Conservation (phyloP, 768 basidiomycete genomes). For the Lentinula raphanica region DNA sequence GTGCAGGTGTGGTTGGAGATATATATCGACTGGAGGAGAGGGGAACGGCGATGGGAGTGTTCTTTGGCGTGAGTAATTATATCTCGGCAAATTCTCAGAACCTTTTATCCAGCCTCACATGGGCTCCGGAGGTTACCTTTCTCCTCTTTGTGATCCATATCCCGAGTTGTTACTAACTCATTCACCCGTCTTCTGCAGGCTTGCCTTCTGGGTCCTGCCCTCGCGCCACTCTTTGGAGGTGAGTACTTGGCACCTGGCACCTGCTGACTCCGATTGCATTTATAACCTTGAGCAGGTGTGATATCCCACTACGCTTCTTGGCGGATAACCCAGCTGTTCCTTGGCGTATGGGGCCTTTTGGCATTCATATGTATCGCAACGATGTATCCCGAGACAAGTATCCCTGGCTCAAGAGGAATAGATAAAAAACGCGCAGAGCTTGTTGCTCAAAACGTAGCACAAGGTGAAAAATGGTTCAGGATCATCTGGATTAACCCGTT, state of each 20-base stretch:
- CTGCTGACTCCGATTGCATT: neutral
- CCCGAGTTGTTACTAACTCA: neutral
- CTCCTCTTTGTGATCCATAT: no score
- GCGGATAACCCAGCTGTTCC: conserved; percentile 48
- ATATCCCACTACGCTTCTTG: conserved; percentile 60
- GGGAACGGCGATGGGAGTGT: conserved; percentile 54
- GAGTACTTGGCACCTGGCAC: neutral
- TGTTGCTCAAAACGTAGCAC: conserved; percentile 8
- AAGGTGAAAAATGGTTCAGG: conserved; percentile 5
- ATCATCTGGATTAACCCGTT: conserved; percentile 59
- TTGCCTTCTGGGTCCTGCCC: conserved; percentile 50
- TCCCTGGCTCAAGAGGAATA: conserved; percentile 51
- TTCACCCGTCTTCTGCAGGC: conserved; percentile 28
- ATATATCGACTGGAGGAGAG: conserved; percentile 63
- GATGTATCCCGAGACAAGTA: conserved; percentile 64
- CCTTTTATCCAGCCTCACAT: neutral
- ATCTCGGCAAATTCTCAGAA: neutral
- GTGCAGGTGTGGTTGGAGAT: conserved; percentile 57
- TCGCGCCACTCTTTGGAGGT: conserved; percentile 60
- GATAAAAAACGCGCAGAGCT: conserved; percentile 33
- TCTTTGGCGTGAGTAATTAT: conserved; percentile 38
- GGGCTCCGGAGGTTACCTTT: no score
- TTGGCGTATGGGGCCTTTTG: conserved; percentile 37
- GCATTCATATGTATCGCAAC: conserved; percentile 34
- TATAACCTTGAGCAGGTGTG: conserved; percentile 28